Base-by-base conservation (phyloP, 495 filamentous ascomycete genomes). In the Elaphomyces granulatus region DNA sequence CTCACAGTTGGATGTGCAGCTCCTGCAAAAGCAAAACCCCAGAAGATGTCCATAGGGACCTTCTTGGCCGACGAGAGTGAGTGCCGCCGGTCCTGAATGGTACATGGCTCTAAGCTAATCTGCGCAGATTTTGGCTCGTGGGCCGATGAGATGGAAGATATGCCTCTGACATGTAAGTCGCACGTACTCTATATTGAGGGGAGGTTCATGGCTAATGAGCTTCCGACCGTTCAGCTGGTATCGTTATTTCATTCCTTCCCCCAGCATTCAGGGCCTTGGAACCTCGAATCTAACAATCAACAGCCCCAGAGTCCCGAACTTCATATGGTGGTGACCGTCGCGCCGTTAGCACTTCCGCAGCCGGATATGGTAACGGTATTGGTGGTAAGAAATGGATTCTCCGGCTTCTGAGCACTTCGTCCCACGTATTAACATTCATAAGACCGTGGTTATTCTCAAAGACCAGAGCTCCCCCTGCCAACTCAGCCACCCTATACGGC, bases 71-170 rank as follows among this genome's bases (percentile, higher is more conserved):
- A 94, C 53, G 72, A 83, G 59, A 77, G 88, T 94, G 70, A 56
- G 77, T 61, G 49, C 37, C 35, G 46, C 37, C 14, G 37, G 31
- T 41, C 37, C 44, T 38, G 39, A 28, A 44, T 36, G 43, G 37
- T 47, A 37, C 37, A 35, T 37, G 43, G 34, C 45, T 47, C 20
- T 37, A 34, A 51, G 60, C 66, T 70, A 56, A 71, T 50, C 33
- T 40, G 12, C 44, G 47, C 54, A 94, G 87, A 78, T 49, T 74
- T 84, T 47, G 85, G 85, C 54, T 94, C 90, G 44, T 98, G 90
- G 90, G 90, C 90, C 47, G 90, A 96, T 67, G 90, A 98, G 54
- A 92, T 96, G 71, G 90, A 96, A 56, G 83, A 90, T 48, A 71
- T 72, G 64, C 75, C 78, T 40, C 63, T 81, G 45, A 66, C 71